phyloP scores from a whole-genome alignment of 2,329 filamentous ascomycete genomes.

The Pseudopyricularia javanii region DNA sequence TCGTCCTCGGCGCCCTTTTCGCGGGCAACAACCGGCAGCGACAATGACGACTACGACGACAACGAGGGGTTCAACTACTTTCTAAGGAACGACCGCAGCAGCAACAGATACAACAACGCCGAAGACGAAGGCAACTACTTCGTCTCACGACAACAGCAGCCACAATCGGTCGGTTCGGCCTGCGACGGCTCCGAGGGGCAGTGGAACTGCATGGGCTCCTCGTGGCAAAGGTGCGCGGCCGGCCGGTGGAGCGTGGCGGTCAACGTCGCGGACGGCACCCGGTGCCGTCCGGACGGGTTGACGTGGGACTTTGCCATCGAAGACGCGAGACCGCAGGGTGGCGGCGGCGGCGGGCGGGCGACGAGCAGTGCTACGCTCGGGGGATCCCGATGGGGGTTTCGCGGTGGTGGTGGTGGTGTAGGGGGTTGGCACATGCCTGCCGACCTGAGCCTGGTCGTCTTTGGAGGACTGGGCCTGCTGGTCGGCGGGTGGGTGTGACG shows the following conservation, averaged over 20 bases:
- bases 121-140: not conserved
- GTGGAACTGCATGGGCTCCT: slow-evolving; percentile 39
- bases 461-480: not conserved
- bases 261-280: slow-evolving; percentile 29
- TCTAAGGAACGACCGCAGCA: too few species aligned
- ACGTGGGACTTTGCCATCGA: slow-evolving; percentile 20
- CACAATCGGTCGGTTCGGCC: slow-evolving; percentile 15
- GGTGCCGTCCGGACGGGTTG: slow-evolving; percentile 29
- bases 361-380: not conserved
- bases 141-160: not conserved
- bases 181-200: slow-evolving; percentile 33
- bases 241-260: slow-evolving; percentile 33
- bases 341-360: not conserved
- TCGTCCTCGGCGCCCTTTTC: not conserved
- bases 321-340: not conserved
- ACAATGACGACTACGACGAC: too few species aligned
- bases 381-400: not conserved
- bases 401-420: not conserved
- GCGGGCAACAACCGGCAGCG: not conserved
- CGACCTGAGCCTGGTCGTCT: not conserved
- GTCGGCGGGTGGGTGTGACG: not conserved
- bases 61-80: too few species aligned
- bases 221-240: slow-evolving; percentile 36
- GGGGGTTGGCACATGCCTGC: not conserved
- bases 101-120: not conserved